Conservation (phyloP, 208 protist species). For the Phytomonas sp. region DNA sequence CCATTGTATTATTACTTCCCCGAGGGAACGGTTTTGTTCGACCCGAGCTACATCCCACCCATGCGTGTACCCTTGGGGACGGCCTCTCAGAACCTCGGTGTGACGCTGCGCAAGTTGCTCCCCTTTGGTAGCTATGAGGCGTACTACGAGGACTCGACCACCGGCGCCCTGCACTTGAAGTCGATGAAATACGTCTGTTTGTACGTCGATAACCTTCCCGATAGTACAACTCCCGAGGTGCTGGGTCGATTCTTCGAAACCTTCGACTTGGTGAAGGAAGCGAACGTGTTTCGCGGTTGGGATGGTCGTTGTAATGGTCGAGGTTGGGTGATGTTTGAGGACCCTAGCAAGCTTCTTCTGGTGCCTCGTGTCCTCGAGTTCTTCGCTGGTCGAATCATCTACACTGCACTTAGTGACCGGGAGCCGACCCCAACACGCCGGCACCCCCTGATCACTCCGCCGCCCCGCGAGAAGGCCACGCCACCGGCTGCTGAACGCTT, state of each 20-base stretch:
- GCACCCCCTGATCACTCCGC: slow-evolving; percentile 14
- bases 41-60: slow-evolving; percentile 43
- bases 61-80: slow-evolving; percentile 46
- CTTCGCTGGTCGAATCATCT: slow-evolving; percentile 52
- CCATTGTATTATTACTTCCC: slow-evolving; percentile 51
- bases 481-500: slow-evolving; percentile 8
- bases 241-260: slow-evolving; percentile 68
- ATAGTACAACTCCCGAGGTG: slow-evolving; percentile 59
- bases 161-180: slow-evolving; percentile 22
- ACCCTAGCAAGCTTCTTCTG: slow-evolving; percentile 36
- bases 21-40: slow-evolving; percentile 54
- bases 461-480: slow-evolving; percentile 15
- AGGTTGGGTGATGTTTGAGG: slow-evolving; percentile 67
- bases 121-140: slow-evolving; percentile 64
- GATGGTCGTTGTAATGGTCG: slow-evolving; percentile 45
- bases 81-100: slow-evolving; percentile 32
- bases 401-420: slow-evolving; percentile 47
- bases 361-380: slow-evolving; percentile 62
- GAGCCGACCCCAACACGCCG: slow-evolving; percentile 21
- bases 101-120: slow-evolving; percentile 55
- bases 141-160: slow-evolving; percentile 36
- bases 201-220: slow-evolving; percentile 65
- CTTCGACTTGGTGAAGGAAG: slow-evolving; percentile 64
- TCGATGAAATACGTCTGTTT: slow-evolving; percentile 36
- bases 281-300: slow-evolving; percentile 39